Evolutionary conservation across 495 filamentous ascomycete species (phyloP), one percentile per base, ranked within the genome.

Genomic region (Peziza echinospora): DNA sequence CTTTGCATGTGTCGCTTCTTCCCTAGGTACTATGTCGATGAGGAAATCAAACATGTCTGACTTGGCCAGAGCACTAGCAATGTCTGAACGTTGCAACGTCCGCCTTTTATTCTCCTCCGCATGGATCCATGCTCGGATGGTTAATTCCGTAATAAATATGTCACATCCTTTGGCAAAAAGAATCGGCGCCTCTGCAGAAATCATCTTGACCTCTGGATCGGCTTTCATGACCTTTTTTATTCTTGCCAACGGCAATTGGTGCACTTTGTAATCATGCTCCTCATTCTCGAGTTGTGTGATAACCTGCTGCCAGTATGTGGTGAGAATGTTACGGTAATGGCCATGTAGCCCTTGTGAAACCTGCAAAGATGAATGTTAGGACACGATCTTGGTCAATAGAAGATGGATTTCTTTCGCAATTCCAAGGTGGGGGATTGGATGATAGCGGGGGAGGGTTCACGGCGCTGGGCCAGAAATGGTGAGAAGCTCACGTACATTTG

Each of bases 201-300:
- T 97, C 89, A 97, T 97, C 66, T 97, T 97, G 43, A 97, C 89
- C 52, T 97, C 89, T 1, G 89, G 89, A 53, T 97, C 89, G 2
- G 89, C 89, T 64, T 97, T 97, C 89, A 97, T 97, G 54, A 97
- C 89, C 61, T 97, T 97, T 71, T 96, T 97, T 64, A 97, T 97
- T 37, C 89, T 80, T 21, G 89, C 89, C 42, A 97, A 70, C 2
- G 89, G 89, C 25, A 97, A 67, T 62, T 94, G 89, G 56, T 97
- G 89, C 43, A 93, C 68, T 62, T 97, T 97, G 67, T 93, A 97
- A 62, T 97, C 91, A 62, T 97, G 89, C 26, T 82, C 82, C 53
- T 94, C 91, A 34, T 69, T 79, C 65, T 97, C 89, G 45, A 97
- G 75, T 57, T 92, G 82, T 48, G 76, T 84, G 70, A 97, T 93